Evolutionary conservation across 208 protist genomes (phyloP).

Genomic region (Leptomonas pyrrhocoris): DNA sequence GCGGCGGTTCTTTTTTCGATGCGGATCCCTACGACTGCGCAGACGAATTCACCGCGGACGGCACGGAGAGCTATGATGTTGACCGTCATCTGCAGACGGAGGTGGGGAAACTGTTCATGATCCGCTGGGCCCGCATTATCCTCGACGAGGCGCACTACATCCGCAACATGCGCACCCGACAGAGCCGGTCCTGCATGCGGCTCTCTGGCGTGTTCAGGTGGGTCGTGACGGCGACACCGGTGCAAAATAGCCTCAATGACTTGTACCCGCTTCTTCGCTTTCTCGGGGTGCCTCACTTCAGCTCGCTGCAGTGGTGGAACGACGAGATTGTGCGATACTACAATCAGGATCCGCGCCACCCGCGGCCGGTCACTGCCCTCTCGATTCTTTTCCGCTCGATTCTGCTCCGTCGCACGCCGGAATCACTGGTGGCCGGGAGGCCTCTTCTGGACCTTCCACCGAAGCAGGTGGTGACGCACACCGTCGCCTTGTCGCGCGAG

Average conservation of each 20-base stretch:
- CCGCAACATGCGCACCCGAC: constrained; percentile 63
- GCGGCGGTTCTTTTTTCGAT: background rate
- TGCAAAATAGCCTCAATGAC: constrained; percentile 78
- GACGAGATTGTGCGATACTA: constrained; percentile 61
- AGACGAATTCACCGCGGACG: background rate
- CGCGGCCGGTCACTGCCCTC: constrained; percentile 55
- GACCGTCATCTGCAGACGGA: constrained; percentile 30
- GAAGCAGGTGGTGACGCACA: constrained; percentile 34
- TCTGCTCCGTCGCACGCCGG: constrained; percentile 65
- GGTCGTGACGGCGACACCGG: constrained; percentile 65
- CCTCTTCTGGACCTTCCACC: constrained; percentile 57
- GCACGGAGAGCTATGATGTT: constrained; percentile 11
- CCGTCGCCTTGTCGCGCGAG: constrained; percentile 40
- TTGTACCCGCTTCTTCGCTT: constrained; percentile 72
- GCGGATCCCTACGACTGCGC: constrained; percentile 1
- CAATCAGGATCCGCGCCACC: constrained; percentile 46
- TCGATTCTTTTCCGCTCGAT: constrained; percentile 56
- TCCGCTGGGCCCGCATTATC: constrained; percentile 87
- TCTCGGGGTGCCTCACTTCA: constrained; percentile 70
- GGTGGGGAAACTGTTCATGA: constrained; percentile 68
- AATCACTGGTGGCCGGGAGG: constrained; percentile 46
- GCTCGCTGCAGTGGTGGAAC: constrained; percentile 69
- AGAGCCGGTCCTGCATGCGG: constrained; percentile 49
- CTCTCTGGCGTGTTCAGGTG: constrained; percentile 56
- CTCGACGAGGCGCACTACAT: constrained; percentile 92